Conservation (phyloP, 805 yeast species). For the Teunomyces cretensis region DNA sequence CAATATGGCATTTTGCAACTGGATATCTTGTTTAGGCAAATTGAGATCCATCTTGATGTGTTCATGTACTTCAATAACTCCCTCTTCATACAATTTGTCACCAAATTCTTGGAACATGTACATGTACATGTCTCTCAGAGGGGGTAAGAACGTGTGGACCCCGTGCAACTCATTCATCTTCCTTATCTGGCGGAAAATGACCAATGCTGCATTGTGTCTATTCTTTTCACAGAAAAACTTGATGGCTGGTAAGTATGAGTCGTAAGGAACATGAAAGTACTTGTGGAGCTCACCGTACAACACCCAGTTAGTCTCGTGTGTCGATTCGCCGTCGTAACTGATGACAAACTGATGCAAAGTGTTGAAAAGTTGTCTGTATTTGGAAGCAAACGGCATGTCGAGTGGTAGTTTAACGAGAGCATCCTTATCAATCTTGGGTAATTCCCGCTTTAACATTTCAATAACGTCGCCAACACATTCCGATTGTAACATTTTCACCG, state of each 20-base stretch:
- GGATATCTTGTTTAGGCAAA: conserved; percentile 52
- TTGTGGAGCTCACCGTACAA: conserved; percentile 57
- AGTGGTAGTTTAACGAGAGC: conserved; percentile 26
- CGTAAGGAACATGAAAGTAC: conserved; percentile 57
- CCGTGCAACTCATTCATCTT: conserved; percentile 54
- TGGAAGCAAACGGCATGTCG: conserved; percentile 19
- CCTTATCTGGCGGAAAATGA: conserved; percentile 61
- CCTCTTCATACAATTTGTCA: conserved; percentile 56
- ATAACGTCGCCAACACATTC: conserved; percentile 42
- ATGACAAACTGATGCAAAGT: conserved; percentile 30
- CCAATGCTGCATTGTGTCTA: conserved; percentile 61
- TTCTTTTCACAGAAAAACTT: conserved; percentile 52
- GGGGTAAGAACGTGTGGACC: conserved; percentile 20
- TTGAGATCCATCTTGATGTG: conserved; percentile 60
- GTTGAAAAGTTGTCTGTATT: conserved; percentile 29
- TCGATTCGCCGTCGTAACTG: conserved; percentile 26
- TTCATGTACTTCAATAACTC: conserved; percentile 63
- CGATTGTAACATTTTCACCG: conserved; percentile 28
- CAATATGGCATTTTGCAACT: conserved; percentile 59
- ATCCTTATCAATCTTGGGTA: conserved; percentile 35
- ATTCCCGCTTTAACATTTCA: conserved; percentile 40
- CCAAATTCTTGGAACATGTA: conserved; percentile 64
- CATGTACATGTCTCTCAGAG: conserved; percentile 53
- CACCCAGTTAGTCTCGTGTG: conserved; percentile 53
- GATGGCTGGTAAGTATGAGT: conserved; percentile 58